phyloP scores from a whole-genome alignment of 179 eudicot genomes.

The Silene vulgaris region DNA sequence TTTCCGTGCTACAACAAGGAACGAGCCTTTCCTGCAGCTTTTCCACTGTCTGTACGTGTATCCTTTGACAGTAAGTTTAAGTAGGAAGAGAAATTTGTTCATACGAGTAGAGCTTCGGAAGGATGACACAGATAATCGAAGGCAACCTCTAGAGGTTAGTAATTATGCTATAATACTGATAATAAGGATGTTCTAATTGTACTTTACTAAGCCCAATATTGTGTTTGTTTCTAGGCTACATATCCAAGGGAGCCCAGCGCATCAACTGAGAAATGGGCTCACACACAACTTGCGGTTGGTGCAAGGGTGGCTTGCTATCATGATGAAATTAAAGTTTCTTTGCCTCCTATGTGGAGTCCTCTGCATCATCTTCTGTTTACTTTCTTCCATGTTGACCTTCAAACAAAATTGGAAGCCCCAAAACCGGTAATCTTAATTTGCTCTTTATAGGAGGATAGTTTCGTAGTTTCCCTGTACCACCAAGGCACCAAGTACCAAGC shows the following conservation, averaged over 20 bases:
- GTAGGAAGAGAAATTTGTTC: slow-evolving; percentile 91
- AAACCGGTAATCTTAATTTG: slow-evolving; percentile 61
- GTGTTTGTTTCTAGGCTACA: slow-evolving; percentile 55
- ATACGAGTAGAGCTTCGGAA: slow-evolving; percentile 89
- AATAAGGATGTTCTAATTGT: neutral
- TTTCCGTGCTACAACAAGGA: slow-evolving; percentile 87
- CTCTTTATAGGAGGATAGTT: neutral
- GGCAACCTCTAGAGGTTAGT: slow-evolving; percentile 77
- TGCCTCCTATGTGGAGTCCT: slow-evolving; percentile 91
- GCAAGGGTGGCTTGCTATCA: slow-evolving; percentile 91
- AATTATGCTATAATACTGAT: slow-evolving; percentile 12
- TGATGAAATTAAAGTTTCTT: slow-evolving; percentile 90
- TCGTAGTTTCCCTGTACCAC: neutral
- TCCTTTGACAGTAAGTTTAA: slow-evolving; percentile 86
- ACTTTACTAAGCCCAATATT: slow-evolving; percentile 11
- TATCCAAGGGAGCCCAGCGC: slow-evolving; percentile 85
- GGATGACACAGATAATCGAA: slow-evolving; percentile 89
- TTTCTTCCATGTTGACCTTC: slow-evolving; percentile 93
- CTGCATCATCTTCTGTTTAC: slow-evolving; percentile 91
- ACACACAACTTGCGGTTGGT: slow-evolving; percentile 91
- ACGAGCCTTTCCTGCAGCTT: slow-evolving; percentile 96
- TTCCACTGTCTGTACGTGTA: slow-evolving; percentile 97
- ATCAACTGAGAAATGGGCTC: slow-evolving; percentile 69
- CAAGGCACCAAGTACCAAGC: neutral
- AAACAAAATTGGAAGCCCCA: slow-evolving; percentile 94